phyloP scores from a whole-genome alignment of 495 filamentous ascomycete genomes.

The Rhizodiscina lignyota region DNA sequence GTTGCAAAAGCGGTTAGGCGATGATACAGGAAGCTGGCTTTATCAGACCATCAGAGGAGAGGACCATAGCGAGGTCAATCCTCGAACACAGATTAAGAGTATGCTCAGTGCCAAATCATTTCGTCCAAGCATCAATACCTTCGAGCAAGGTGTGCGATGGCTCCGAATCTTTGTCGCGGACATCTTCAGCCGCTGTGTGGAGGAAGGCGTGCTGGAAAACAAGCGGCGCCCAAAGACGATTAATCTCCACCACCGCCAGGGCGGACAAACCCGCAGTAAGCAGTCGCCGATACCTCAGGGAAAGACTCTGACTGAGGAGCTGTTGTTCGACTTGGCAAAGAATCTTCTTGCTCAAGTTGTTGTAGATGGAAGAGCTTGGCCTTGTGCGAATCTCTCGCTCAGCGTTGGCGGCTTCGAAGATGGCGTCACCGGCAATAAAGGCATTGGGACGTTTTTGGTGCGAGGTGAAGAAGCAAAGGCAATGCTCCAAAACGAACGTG shows the following conservation, averaged over 20 bases:
- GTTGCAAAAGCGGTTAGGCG: constrained; percentile 61
- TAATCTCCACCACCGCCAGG: constrained; percentile 63
- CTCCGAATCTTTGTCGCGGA: constrained; percentile 84
- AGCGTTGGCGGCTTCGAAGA: constrained; percentile 86
- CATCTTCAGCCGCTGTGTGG: constrained; percentile 75
- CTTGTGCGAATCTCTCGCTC: constrained; percentile 69
- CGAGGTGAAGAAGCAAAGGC: constrained; percentile 58
- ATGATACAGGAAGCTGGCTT: constrained; percentile 78
- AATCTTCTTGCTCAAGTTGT: constrained; percentile 60
- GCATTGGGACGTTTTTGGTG: constrained; percentile 70
- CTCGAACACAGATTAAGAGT: constrained; percentile 84
- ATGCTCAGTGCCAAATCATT: constrained; percentile 99
- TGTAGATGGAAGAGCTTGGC: constrained; percentile 66
- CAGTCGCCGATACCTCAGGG: constrained; percentile 65
- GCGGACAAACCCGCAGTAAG: constrained; percentile 51
- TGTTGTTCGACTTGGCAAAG: constrained; percentile 64
- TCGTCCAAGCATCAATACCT: constrained; percentile 59
- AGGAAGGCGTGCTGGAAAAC: constrained; percentile 83
- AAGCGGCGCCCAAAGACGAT: constrained; percentile 73
- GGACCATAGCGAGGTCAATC: constrained; percentile 76
- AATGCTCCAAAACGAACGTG: constrained; percentile 10
- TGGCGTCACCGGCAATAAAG: constrained; percentile 61
- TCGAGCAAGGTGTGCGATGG: constrained; percentile 78
- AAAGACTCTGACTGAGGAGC: constrained; percentile 47
- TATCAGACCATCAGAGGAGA: constrained; percentile 74